Evolutionary conservation across 1,139 yeast species (phyloP).

Genomic region (Protomyces inundatus): DNA sequence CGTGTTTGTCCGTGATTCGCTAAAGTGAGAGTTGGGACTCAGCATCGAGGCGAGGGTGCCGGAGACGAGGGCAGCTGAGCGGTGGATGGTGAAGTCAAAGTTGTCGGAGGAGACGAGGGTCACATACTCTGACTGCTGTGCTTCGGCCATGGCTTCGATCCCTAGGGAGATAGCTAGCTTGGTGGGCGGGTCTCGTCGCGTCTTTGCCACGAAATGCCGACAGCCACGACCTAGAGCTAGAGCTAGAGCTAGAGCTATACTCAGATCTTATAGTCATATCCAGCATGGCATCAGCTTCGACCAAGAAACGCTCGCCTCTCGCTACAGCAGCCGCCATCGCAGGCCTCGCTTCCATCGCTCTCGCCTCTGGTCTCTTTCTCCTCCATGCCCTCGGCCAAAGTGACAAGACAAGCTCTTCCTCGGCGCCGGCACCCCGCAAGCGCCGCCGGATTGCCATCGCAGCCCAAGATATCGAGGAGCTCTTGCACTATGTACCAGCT

Average conservation of each 20-base stretch:
- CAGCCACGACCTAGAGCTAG: too few relatives aligned
- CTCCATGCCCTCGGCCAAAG: not conserved
- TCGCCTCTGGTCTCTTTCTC: not conserved
- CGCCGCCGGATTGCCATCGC: not conserved
- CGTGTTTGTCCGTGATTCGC: slow-evolving; percentile 28
- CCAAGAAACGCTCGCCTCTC: not conserved
- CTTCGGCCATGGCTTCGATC: not conserved
- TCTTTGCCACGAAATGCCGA: too few relatives aligned
- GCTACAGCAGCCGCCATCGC: not conserved
- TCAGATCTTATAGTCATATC: too few relatives aligned
- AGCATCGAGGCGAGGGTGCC: slow-evolving; percentile 72
- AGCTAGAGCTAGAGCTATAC: too few relatives aligned
- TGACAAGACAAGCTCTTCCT: not conserved
- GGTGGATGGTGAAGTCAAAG: slow-evolving; percentile 56
- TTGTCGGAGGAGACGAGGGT: slow-evolving; percentile 74
- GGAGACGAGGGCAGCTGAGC: slow-evolving; percentile 74
- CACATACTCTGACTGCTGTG: slow-evolving; percentile 44
- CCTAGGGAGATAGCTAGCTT: too few relatives aligned
- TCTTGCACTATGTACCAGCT: not conserved
- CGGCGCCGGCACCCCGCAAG: not conserved
- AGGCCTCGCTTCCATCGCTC: not conserved
- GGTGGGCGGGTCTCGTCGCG: too few relatives aligned
- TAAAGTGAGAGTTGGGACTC: slow-evolving; percentile 12
- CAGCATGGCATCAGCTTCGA: not conserved
- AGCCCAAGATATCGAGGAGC: not conserved